Evolutionary conservation across 495 filamentous ascomycete species (phyloP).

Genomic region (Hypoxylon intermedium): DNA sequence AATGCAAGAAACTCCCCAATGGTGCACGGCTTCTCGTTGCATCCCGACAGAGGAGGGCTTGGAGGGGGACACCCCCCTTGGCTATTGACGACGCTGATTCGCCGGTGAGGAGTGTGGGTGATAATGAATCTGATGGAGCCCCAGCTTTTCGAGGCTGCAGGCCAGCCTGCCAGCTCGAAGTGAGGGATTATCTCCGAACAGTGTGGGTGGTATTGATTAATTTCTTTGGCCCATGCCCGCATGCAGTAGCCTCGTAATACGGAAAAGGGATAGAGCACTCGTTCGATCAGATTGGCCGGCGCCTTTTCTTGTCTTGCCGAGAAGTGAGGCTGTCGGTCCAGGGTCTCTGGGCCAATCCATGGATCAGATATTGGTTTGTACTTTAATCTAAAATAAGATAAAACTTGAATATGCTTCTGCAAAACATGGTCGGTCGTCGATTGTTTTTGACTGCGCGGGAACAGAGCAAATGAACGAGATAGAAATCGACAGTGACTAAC

Average conservation of each 20-base stretch:
- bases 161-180: conserved; percentile 22
- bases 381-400: conserved; percentile 30
- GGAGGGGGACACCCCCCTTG: conserved; percentile 5
- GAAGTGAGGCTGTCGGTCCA: conserved; percentile 46
- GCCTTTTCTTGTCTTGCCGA: conserved; percentile 41
- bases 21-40: conserved; percentile 22
- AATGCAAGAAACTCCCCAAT: conserved; percentile 36
- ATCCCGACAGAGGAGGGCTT: conserved; percentile 25
- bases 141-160: conserved; percentile 40
- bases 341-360: conserved; percentile 36
- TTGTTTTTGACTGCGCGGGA: too few relatives aligned
- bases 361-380: too few relatives aligned
- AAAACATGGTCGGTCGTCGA: background rate
- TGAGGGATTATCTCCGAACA: conserved; percentile 47
- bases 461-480: too few relatives aligned
- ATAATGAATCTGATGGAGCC: conserved; percentile 39
- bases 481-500: too few relatives aligned
- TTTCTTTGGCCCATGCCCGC: conserved; percentile 35
- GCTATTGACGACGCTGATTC: conserved; percentile 31
- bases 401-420: background rate
- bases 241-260: conserved; percentile 49
- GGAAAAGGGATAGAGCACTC: conserved; percentile 34
- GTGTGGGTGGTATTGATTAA: conserved; percentile 41
- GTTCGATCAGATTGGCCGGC: conserved; percentile 36
- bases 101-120: conserved; percentile 23